Conservation (phyloP, 179 eudicot genomes). For the Spinacia oleracea region DNA sequence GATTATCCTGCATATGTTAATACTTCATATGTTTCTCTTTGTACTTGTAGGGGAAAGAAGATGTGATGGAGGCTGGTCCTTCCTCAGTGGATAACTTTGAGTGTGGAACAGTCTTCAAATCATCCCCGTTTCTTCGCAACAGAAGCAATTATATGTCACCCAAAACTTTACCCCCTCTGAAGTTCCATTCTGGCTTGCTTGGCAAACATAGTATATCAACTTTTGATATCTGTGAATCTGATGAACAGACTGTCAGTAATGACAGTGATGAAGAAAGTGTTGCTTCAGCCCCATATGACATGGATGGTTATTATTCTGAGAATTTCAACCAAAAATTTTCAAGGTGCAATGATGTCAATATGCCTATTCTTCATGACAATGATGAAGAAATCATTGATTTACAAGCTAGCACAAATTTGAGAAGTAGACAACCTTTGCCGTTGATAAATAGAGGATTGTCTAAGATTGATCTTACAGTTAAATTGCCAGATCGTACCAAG, state of each 20-base stretch:
- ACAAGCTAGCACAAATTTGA: conserved; percentile 11
- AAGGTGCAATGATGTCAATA: conserved; percentile 22
- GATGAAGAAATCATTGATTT: conserved; percentile 33
- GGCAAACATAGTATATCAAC: conserved; percentile 42
- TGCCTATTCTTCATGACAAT: conserved; percentile 14
- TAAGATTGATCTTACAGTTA: conserved; percentile 47
- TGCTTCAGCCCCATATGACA: conserved; percentile 58
- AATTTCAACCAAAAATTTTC: conserved; percentile 51
- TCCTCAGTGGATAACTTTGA: conserved; percentile 52
- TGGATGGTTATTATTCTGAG: conserved; percentile 48
- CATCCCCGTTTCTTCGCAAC: conserved; percentile 51
- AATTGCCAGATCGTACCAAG: conserved; percentile 47
- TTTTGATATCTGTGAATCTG: conserved; percentile 39
- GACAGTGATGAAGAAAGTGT: conserved; percentile 57
- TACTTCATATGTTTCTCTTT: background rate
- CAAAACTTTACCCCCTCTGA: conserved; percentile 62
- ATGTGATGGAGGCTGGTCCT: conserved; percentile 38
- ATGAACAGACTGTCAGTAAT: conserved; percentile 40
- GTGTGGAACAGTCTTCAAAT: conserved; percentile 41
- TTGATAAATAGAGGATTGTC: conserved; percentile 60
- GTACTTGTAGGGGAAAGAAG: conserved; percentile 54
- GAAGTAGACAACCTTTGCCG: conserved; percentile 24
- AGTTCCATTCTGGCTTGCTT: conserved; percentile 64
- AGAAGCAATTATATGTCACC: conserved; percentile 43
- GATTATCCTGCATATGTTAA: too few relatives aligned